A percentile compares a stretch with the other conserved stretches of the same genome.
Conservation (phyloP, 179 eudicot species). For the Pouteria campechiana region DNA sequence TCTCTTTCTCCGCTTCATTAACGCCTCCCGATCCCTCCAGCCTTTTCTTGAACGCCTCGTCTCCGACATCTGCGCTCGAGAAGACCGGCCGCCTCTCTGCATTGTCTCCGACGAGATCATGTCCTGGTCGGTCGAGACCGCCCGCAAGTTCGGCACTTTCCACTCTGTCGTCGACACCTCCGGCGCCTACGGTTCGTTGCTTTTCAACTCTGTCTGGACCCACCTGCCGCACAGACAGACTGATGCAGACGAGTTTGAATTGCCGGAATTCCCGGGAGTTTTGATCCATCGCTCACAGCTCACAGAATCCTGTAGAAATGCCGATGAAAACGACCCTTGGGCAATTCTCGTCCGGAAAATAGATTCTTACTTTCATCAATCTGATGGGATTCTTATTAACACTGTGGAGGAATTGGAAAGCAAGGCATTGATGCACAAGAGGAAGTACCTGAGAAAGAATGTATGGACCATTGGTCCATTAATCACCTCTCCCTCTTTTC, state of each 20-base stretch:
- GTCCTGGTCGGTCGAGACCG: constrained; percentile 53
- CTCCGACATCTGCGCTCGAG: constrained; percentile 7
- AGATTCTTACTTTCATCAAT: no score
- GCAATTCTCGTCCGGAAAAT: no score
- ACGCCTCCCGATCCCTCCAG: constrained; percentile 36
- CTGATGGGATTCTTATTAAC: no score
- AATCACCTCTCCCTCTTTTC: no score
- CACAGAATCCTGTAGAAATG: no score
- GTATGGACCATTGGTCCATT: no score
- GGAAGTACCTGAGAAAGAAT: no score
- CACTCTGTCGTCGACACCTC: constrained; percentile 42
- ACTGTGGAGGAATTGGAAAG: no score
- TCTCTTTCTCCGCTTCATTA: constrained; percentile 22
- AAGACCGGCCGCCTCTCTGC: constrained; percentile 44
- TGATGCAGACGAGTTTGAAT: constrained; percentile 15
- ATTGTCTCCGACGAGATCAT: constrained; percentile 49
- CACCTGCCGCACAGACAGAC: constrained; percentile 45
- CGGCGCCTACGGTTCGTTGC: constrained; percentile 70
- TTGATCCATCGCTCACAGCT: no score
- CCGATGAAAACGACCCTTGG: no score
- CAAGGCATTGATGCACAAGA: no score
- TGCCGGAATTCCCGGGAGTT: constrained; percentile 27
- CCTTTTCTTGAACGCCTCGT: constrained; percentile 18
- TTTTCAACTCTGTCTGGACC: constrained; percentile 49
- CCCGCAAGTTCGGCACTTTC: constrained; percentile 15